Evolutionary conservation across 2,329 filamentous ascomycete genomes (phyloP).

Genomic region (Colletotrichum tabaci): DNA sequence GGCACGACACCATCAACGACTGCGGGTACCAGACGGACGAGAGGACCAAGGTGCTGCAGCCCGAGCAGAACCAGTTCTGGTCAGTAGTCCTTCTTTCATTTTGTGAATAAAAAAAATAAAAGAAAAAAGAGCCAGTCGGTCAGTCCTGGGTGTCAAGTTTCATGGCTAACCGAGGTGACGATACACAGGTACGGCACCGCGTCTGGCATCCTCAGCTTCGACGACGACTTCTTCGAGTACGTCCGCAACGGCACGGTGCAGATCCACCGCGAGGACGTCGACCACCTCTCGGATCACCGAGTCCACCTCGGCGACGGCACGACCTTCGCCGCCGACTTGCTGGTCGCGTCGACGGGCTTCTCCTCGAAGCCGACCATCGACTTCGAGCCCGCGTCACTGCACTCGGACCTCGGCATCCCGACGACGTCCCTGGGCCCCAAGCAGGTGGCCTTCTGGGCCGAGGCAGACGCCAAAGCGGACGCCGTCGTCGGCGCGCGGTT

Average conservation of each 20-base stretch:
- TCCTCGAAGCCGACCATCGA: constrained; percentile 44
- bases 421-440: constrained; percentile 38
- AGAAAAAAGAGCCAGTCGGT: too few relatives aligned
- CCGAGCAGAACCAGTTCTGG: constrained; percentile 61
- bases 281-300: constrained; percentile 58
- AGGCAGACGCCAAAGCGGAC: constrained; percentile 41
- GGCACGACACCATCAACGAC: constrained; percentile 46
- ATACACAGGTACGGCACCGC: constrained; percentile 66
- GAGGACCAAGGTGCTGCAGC: constrained; percentile 53
- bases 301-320: constrained; percentile 65
- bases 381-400: constrained; percentile 42
- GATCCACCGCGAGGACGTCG: constrained; percentile 70
- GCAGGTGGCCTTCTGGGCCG: constrained; percentile 41
- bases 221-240: constrained; percentile 69
- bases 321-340: constrained; percentile 60
- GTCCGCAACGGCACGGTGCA: constrained; percentile 67
- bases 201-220: constrained; percentile 74
- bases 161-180: not conserved
- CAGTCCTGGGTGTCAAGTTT: too few relatives aligned
- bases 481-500: constrained; percentile 36
- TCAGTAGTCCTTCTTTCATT: constrained; percentile 49
- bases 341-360: constrained; percentile 53
- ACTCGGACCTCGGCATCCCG: constrained; percentile 45
- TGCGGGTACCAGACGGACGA: constrained; percentile 57
- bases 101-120: too few relatives aligned